phyloP scores from a whole-genome alignment of 2,329 filamentous ascomycete species.

The Neonectria faginata region DNA sequence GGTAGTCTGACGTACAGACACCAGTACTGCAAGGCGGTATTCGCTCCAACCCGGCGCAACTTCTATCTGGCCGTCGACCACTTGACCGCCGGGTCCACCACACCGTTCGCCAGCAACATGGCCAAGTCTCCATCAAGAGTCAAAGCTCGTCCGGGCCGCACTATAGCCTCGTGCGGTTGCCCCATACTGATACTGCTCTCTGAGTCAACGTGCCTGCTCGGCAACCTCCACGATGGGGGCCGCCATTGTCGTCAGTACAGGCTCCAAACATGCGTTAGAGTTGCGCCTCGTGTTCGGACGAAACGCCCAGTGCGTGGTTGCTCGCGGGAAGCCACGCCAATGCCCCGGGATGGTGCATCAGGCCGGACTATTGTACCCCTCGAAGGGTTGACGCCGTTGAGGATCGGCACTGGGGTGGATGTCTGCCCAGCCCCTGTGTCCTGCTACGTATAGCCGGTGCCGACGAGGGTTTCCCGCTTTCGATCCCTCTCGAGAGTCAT shows the following conservation, averaged over 20 bases:
- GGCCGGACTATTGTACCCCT: constrained; percentile 9
- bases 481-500: constrained; percentile 26
- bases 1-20: constrained; percentile 1
- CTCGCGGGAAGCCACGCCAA: constrained; percentile 28
- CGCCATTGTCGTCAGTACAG: constrained; percentile 22
- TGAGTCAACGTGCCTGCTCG: constrained; percentile 19
- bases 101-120: constrained; percentile 1
- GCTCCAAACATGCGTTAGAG: constrained; percentile 25
- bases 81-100: constrained; percentile 18
- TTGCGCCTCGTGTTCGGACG: constrained; percentile 40
- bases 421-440: constrained; percentile 1
- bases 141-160: neutral
- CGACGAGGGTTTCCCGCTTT: neutral
- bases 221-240: constrained; percentile 26
- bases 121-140: constrained; percentile 5
- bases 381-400: constrained; percentile 15
- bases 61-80: neutral
- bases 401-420: constrained; percentile 2
- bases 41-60: neutral
- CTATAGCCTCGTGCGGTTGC: constrained; percentile 10
- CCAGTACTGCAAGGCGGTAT: constrained; percentile 13
- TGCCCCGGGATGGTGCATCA: constrained; percentile 30
- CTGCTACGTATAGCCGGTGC: constrained; percentile 8
- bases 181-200: constrained; percentile 8
- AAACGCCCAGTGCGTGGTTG: constrained; percentile 22